Percentiles rank a stretch among this genome's conserved stretches.
phyloP scores from a whole-genome alignment of 2,329 filamentous ascomycete genomes.

The Zarea fungicola region DNA sequence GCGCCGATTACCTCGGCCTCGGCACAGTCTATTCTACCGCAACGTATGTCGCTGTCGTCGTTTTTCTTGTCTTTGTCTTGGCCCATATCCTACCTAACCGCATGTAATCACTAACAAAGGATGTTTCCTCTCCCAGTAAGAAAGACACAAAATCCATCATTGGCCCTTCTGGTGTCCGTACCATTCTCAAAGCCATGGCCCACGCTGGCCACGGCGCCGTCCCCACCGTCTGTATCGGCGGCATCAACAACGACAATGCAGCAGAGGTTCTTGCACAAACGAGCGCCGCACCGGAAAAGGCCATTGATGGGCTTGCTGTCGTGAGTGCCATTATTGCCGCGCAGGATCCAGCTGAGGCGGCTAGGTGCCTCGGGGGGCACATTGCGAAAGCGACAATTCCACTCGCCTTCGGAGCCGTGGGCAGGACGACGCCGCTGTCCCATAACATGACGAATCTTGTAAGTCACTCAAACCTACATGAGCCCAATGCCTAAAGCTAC shows the following conservation, averaged over 20 bases:
- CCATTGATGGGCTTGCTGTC: conserved; percentile 75
- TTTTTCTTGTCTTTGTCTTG: too few species aligned
- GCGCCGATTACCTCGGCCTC: conserved; percentile 88
- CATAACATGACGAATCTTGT: conserved; percentile 97
- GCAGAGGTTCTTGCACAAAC: conserved; percentile 71
- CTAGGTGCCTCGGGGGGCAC: conserved; percentile 47
- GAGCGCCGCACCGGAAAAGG: conserved; percentile 41
- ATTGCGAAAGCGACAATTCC: conserved; percentile 45
- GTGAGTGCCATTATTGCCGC: conserved; percentile 85
- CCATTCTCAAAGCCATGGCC: conserved; percentile 52
- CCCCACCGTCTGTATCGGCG: conserved; percentile 79
- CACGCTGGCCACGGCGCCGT: conserved; percentile 39
- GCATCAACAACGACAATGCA: conserved; percentile 72
- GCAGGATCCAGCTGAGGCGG: conserved; percentile 57
- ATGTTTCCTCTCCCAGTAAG: conserved; percentile 53
- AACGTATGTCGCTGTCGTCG: conserved; percentile 58
- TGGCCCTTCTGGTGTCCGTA: conserved; percentile 49
- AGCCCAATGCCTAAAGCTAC: not conserved
- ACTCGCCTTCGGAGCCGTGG: conserved; percentile 55
- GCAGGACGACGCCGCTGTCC: conserved; percentile 62
- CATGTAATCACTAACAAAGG: too few species aligned
- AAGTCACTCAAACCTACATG: conserved; percentile 1
- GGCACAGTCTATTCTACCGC: conserved; percentile 83
- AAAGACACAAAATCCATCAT: conserved; percentile 71
- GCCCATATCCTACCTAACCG: conserved; percentile 6